Evolutionary conservation across 352 stramenopile genomes (phyloP), one percentile per base, ranked within the genome.

Genomic region (Phytopythium mirpurense): DNA sequence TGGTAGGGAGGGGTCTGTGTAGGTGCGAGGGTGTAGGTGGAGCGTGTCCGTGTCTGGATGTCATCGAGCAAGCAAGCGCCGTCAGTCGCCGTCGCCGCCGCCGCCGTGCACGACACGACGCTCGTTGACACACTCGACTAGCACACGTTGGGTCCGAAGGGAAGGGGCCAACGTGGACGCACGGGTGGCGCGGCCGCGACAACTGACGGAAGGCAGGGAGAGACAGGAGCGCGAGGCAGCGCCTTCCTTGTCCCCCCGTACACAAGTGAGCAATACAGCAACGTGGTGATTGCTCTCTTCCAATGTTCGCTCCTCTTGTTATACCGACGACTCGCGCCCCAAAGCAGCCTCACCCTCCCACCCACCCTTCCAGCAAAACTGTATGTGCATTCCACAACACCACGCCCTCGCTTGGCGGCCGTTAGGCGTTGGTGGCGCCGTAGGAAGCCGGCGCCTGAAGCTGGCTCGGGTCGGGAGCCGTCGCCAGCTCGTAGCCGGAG

Each of bases 401-500:
- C 6, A 2, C 11, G 32, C 32, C 11, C 7, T 32, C 29, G 29
- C 29, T 9, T 32, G 29, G 7, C 5, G 32, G 7, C 32, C 7
- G 32, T n/a, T 38, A 51, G 18, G 26, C 48, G 48, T 44, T 54
- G 21, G 26, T 70, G 10, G 72, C 41, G 38, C 74, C 74, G 46
- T 86, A 86, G 32, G 62, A 57, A 14, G 67, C 42, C 8, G 61
- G 57, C 29, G 26, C 44, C 44, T 29, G 59, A 44, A 12, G 54
- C 44, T 49, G 29, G 47, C 52, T 57, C 29, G 16, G 47, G 55
- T 61, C 50, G 16, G 62, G 57, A 18, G 45, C 26, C 43, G 70
- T 36, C 23, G 73, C 56, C 37, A 76, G 75, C 35, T 69, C 61
- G 57, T 84, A 76, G 18, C 68, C 71, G 14, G 63, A 68, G 43